These are phyloP conservation scores for Cercospora nicotianae DNA, from an alignment of 2,329 filamentous ascomycete genomes.

Conservation along the genomic window DNA sequence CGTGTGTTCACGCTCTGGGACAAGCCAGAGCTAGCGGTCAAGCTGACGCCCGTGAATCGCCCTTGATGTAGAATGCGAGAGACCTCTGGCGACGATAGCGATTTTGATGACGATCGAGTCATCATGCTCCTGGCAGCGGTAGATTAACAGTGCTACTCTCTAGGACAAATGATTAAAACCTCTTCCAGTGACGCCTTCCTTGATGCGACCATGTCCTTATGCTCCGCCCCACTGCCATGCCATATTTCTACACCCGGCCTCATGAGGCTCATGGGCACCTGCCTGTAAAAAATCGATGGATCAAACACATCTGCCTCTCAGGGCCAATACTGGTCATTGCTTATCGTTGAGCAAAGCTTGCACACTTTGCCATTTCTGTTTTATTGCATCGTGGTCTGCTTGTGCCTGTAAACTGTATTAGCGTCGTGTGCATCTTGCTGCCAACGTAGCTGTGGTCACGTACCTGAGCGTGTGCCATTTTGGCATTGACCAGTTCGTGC, in stretches of 20 bases:
- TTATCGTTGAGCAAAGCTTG: slow-evolving; percentile 45
- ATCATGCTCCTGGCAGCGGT: neutral
- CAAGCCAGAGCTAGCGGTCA: slow-evolving; percentile 30
- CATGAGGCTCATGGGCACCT: neutral
- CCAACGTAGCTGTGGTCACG: slow-evolving; percentile 37
- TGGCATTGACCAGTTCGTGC: slow-evolving; percentile 85
- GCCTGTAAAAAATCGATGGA: neutral
- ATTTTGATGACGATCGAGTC: too few relatives aligned
- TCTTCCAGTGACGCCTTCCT: neutral
- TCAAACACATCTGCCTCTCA: neutral
- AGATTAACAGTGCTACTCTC: neutral
- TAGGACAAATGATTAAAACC: neutral
- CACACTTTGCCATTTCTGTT: slow-evolving; percentile 52
- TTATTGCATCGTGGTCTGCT: slow-evolving; percentile 50
- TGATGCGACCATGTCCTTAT: neutral
- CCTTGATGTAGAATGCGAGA: slow-evolving; percentile 1
- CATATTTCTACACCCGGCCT: neutral
- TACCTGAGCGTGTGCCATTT: slow-evolving; percentile 95
- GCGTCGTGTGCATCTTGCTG: neutral
- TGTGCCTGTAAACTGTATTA: slow-evolving; percentile 44
- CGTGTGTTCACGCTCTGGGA: slow-evolving; percentile 28
- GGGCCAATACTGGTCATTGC: slow-evolving; percentile 5
- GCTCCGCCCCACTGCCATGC: neutral
- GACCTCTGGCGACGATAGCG: neutral
- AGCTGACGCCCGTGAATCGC: slow-evolving; percentile 25